Base-by-base conservation (phyloP, 441 rosid species). In the Isatis lusitanica region DNA sequence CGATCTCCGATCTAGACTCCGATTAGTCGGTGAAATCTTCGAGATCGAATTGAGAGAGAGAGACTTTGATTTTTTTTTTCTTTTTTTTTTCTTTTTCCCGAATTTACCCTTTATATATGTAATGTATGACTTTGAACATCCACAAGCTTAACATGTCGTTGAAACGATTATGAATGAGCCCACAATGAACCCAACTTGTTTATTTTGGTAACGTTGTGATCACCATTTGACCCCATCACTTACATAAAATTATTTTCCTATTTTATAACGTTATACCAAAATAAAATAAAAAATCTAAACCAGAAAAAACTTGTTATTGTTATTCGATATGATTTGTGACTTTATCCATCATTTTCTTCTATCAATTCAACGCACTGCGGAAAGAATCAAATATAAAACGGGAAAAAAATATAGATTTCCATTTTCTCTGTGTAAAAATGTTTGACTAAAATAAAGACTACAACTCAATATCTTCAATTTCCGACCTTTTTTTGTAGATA, bases 21-120 rank as follows among this genome's bases (percentile, higher is more conserved):
- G 71, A 73, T 74, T 74, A 74, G 72, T 66, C 77, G 78, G 78
- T 74, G 78, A 74, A 66, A 39, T 39, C 30, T n/a, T 30, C 39
- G 62, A 66, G 44, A 74, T 59, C 67, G 67, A 48, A 12, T 46
- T 6, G 67, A 66, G 73, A 26, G 48, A 13, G 55, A 65, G 61
- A 66, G 44, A 59, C 35, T 48, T 44, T 30, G 60, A n/a, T 36
- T 56, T 44, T 64, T 64, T 9, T 21, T 33, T 16, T 38, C 10
- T 2, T 16, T 21, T 21, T 21, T 21, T 21, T 2, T 7, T 50
- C 9, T 6, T 26, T 52, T 44, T 74, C 39, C 62, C 78, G 47
- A 59, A 74, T 36, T 57, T 66, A 66, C 73, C 73, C 66, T 66
- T 66, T 73, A 39, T 62, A 72, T 62, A 10, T 57, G 16, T 59